phyloP scores from a whole-genome alignment of 495 filamentous ascomycete genomes.

The Bryoglossum gracile region DNA sequence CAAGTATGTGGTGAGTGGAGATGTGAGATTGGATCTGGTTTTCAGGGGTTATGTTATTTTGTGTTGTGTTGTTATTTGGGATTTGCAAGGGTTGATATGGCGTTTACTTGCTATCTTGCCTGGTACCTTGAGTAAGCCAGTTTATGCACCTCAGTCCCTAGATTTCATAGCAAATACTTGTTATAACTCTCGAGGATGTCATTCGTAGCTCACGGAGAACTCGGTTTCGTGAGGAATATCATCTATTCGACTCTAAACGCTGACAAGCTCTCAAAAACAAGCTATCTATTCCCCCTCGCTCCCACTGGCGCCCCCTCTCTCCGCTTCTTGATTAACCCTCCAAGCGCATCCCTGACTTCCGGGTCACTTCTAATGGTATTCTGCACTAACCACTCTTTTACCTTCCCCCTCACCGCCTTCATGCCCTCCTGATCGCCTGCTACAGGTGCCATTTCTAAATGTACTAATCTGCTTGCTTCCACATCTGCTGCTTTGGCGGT shows the following conservation, averaged over 20 bases:
- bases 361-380: conserved; percentile 65
- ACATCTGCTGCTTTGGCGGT: conserved; percentile 48
- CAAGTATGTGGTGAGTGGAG: too few species aligned
- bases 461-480: conserved; percentile 63
- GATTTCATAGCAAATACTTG: too few species aligned
- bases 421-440: conserved; percentile 57
- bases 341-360: conserved; percentile 69
- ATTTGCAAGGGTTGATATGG: too few species aligned
- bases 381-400: conserved; percentile 72
- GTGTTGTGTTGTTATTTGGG: too few species aligned
- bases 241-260: not conserved
- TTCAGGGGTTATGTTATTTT: too few species aligned
- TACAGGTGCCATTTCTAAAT: conserved; percentile 78
- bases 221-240: too few species aligned
- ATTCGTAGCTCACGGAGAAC: too few species aligned
- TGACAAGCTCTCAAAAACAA: not conserved
- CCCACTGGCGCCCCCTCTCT: conserved; percentile 49
- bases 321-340: conserved; percentile 50
- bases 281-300: conserved; percentile 44
- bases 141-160: too few species aligned
- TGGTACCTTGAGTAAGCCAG: too few species aligned
- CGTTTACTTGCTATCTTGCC: too few species aligned
- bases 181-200: too few species aligned
- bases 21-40: too few species aligned
- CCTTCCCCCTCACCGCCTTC: conserved; percentile 50